Conservation (phyloP, 208 protist genomes). For the Leishmania amazonensis region DNA sequence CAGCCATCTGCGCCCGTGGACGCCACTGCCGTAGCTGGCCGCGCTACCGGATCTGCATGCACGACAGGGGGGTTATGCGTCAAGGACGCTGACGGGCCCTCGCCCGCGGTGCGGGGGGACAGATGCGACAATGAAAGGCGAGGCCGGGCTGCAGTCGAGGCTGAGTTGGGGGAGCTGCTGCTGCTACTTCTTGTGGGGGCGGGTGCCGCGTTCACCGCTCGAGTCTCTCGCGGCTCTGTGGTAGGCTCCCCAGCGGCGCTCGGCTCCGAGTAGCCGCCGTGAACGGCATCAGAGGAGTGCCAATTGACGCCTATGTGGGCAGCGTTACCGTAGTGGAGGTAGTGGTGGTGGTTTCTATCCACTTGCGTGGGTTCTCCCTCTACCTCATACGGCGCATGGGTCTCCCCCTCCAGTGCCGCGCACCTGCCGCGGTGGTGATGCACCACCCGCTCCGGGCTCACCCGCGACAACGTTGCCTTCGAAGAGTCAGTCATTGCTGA, state of each 20-base stretch:
- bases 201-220: neutral
- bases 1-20: neutral
- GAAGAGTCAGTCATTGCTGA: neutral
- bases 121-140: neutral
- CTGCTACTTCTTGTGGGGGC: neutral
- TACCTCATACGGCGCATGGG: constrained; percentile 25
- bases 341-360: neutral
- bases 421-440: neutral
- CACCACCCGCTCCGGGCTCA: neutral
- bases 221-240: neutral
- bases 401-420: constrained; percentile 3
- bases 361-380: neutral
- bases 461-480: neutral
- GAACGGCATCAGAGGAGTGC: neutral
- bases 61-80: neutral
- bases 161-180: neutral
- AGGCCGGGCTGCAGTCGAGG: neutral
- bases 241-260: neutral
- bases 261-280: neutral
- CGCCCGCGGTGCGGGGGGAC: neutral
- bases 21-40: neutral
- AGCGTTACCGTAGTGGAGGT: neutral
- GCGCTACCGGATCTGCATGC: constrained; percentile 9
- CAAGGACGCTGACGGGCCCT: neutral
- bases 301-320: neutral